Base-by-base conservation (phyloP, 306 rosid genomes). In the Potentilla sterilis region DNA sequence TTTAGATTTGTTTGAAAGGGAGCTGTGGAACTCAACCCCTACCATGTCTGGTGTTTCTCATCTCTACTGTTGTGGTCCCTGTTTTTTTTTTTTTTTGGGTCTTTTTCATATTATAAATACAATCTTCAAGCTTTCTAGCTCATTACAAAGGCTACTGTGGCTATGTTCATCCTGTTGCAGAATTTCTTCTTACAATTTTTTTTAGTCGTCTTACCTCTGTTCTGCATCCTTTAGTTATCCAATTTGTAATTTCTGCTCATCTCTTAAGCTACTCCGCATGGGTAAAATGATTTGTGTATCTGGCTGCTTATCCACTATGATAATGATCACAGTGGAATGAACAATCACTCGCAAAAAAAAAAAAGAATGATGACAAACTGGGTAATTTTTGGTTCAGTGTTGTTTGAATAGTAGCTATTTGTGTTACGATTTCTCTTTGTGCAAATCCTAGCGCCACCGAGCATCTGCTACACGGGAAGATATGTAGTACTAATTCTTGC, bases 1-100 rank as follows among this genome's bases (percentile, higher is more conserved):
- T 48, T 57, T 73, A 42, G 78, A 77, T 74, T 78, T 74, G 69
- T 79, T 87, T 67, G 75, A 76, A 83, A 14, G 89, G 48, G 85
- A 80, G 81, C 74, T 78, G 81, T 77, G 81, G 81, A 74, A 73
- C 78, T n/a, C 35, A 41, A 10, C 52, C 19, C 9, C 10, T 40
- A 18, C 48, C 35, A 67, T 64, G 69, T 41, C 54, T 22, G 24
- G 35, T 41, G 51, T 13, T 66, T 67, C 35, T 28, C n/a, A 51
- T 64, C 43, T 4, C 11, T 37, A 37, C 46, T 10, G 5, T 2
- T 64, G 69, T 64, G 42, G 65, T 59, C 38, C 28, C n/a, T n/a
- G n/a, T n/a, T n/a, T 2, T 54, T 15, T 5, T 37, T 37, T 14
- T 61, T 16, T 16, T 16, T 64, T 37, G 7, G 41, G 42, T 14